Conservation (phyloP, 2,329 filamentous ascomycete species). For the Colletotrichum liriopes region DNA sequence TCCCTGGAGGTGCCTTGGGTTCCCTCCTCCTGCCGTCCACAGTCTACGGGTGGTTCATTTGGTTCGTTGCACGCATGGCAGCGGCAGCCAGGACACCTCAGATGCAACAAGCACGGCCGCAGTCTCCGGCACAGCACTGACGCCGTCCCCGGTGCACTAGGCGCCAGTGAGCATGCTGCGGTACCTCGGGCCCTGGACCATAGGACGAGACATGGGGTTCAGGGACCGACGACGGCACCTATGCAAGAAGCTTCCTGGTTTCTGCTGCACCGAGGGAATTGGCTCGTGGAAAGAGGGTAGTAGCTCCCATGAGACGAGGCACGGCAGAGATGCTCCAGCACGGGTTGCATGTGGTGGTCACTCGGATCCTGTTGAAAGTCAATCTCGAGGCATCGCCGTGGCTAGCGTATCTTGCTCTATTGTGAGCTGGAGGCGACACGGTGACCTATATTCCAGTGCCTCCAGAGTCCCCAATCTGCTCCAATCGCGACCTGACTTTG, state of each 20-base stretch:
- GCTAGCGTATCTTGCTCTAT: background rate
- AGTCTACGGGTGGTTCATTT: background rate
- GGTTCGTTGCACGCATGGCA: slow-evolving; percentile 31
- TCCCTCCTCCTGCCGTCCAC: background rate
- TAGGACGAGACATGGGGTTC: background rate
- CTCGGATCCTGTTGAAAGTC: background rate
- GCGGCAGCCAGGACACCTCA: slow-evolving; percentile 16
- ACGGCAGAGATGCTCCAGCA: slow-evolving; percentile 1
- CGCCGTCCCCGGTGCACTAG: slow-evolving; percentile 15
- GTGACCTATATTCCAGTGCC: background rate
- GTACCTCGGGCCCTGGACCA: slow-evolving; percentile 8
- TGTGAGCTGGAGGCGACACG: background rate
- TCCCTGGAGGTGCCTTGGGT: slow-evolving; percentile 9
- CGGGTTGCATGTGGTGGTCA: background rate
- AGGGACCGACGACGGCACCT: background rate
- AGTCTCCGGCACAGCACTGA: slow-evolving; percentile 37
- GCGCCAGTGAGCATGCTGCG: slow-evolving; percentile 15
- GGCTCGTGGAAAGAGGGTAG: background rate
- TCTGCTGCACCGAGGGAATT: background rate
- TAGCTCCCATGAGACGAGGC: slow-evolving; percentile 1
- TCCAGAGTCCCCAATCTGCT: background rate
- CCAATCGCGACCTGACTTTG: background rate
- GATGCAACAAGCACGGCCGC: slow-evolving; percentile 28
- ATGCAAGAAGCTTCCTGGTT: background rate
- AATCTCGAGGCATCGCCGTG: background rate